Conservation (phyloP, 1,284 basidiomycete genomes). For the Microbotryum lychnidis-dioicae region DNA sequence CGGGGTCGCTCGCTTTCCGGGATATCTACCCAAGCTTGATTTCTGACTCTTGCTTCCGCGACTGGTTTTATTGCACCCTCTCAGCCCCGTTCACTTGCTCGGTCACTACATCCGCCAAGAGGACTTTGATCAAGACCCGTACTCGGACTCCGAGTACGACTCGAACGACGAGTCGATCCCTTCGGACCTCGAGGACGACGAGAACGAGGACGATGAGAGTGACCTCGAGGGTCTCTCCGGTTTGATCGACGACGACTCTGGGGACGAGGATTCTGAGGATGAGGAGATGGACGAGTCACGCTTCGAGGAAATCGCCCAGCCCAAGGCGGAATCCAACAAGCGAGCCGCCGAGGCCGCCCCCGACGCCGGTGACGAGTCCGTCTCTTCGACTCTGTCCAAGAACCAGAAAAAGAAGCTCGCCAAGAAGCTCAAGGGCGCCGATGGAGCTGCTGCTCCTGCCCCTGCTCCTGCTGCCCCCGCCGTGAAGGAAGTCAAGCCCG, state of each 20-base stretch:
- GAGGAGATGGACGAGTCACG: constrained; percentile 45
- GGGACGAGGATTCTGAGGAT: constrained; percentile 15
- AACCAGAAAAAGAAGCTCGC: constrained; percentile 55
- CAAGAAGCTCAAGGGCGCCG: constrained; percentile 65
- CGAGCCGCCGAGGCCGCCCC: constrained; percentile 24
- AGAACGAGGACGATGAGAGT: constrained; percentile 14
- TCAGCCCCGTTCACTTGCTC: constrained; percentile 61
- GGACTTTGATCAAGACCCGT: constrained; percentile 42
- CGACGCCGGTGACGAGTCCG: constrained; percentile 14
- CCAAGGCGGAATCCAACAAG: constrained; percentile 24
- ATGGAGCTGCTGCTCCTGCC: constrained; percentile 49
- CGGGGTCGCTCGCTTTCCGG: constrained; percentile 21
- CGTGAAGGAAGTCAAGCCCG: constrained; percentile 35
- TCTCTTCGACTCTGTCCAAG: constrained; percentile 39
- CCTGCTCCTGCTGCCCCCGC: constrained; percentile 47
- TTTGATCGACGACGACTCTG: constrained; percentile 19
- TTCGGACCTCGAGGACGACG: constrained; percentile 46
- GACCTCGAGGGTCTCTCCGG: constrained; percentile 1
- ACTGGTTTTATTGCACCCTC: background rate
- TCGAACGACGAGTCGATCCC: constrained; percentile 45
- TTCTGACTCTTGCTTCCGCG: constrained; percentile 6
- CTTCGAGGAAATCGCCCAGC: constrained; percentile 48
- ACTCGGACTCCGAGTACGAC: constrained; percentile 33
- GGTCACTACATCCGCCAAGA: constrained; percentile 68
- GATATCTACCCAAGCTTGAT: constrained; percentile 6